Base-by-base conservation (phyloP, 306 rosid genomes). In the Casuarina cunninghamiana region DNA sequence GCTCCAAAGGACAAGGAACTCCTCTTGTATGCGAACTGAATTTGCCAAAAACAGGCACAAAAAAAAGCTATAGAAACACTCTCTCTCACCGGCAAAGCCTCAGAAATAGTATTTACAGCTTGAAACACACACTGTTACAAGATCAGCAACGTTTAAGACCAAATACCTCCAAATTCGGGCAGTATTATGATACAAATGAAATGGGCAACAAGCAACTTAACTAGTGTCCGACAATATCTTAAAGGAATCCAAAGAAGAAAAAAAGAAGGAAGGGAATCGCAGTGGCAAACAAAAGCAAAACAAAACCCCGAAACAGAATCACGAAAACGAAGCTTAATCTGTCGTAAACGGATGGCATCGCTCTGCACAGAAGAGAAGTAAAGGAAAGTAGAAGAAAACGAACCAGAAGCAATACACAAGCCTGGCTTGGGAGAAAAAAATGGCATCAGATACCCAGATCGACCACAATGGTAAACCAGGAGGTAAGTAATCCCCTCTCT, bases 371-470 rank as follows among this genome's bases (percentile, higher is more conserved):
- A 58, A 21, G 5, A 39, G 38, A 58, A 26, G 10, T 26, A 58
- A 21, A 26, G 15, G 65, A 26, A 67, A 17, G 13, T 67, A 2
- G n/a, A 67, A 67, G 71, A 42, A 43, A 67, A 67, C 50, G 10
- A 41, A 67, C 71, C 71, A 41, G 32, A 41, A 49, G 17, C 71
- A 67, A 8, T 4, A 10, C n/a, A 42, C 50, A 4, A 32, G 11
- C 71, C 17, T 67, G 32, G 50, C 49, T 67, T 67, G 32, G 6
- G 26, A 42, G 71, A 35, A 42, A 26, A 37, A 43, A 67, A 38
- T 13, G 49, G 71, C 50, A 67, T 42, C 12, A 42, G 71, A 67
- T 67, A 42, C 71, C 71, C 50, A 38, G 71, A 67, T 67, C 50
- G 15, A 17, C 9, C 35, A 17, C 49, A 26, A 41, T 13, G 19